Evolutionary conservation across 805 yeast genomes (phyloP).

Genomic region (Yueomyces sp.): DNA sequence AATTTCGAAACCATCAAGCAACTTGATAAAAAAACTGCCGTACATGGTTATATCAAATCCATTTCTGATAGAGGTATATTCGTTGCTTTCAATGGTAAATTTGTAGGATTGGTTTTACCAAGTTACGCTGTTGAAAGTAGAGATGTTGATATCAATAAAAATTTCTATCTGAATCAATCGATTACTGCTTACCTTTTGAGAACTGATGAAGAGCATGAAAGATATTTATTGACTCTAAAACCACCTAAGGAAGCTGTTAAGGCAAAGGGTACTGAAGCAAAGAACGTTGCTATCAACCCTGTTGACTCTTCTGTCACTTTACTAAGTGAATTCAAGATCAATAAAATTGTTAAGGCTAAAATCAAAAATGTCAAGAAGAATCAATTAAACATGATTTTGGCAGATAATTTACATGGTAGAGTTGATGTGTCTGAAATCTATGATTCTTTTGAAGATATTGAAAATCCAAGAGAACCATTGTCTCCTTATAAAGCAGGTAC

Average conservation of each 20-base stretch:
- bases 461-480: conserved; percentile 46
- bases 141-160: conserved; percentile 37
- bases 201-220: conserved; percentile 51
- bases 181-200: conserved; percentile 53
- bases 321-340: conserved; percentile 42
- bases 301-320: conserved; percentile 39
- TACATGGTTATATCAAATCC: conserved; percentile 68
- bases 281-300: conserved; percentile 35
- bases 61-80: conserved; percentile 74
- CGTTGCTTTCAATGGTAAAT: conserved; percentile 63
- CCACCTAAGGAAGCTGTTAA: conserved; percentile 17
- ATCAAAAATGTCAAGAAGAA: conserved; percentile 54
- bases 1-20: conserved; percentile 41
- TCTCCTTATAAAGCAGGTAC: conserved; percentile 45
- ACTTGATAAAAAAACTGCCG: conserved; percentile 28
- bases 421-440: conserved; percentile 63
- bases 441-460: conserved; percentile 38
- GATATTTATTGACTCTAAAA: conserved; percentile 57
- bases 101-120: conserved; percentile 75
- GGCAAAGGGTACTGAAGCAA: conserved; percentile 2
- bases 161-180: conserved; percentile 55
- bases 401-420: conserved; percentile 70
- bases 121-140: conserved; percentile 48
- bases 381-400: conserved; percentile 61
- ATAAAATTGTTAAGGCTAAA: conserved; percentile 45